These are phyloP conservation scores for Coemansia sp. DNA, from an alignment of 192 early-diverging fungal genomes.

Conservation along the genomic window DNA sequence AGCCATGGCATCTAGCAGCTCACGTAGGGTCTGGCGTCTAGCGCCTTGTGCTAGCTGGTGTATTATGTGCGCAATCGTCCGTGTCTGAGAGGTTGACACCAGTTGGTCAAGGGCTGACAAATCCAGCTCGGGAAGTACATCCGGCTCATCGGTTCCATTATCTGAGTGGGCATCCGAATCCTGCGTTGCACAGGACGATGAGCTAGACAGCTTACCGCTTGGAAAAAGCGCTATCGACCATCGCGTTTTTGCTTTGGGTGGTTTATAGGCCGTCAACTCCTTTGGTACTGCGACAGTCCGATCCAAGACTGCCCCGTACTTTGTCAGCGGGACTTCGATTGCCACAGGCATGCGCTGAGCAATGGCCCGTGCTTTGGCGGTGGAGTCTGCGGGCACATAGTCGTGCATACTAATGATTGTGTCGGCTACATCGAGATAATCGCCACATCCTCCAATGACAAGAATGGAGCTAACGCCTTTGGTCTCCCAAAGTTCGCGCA, in stretches of 20 bases:
- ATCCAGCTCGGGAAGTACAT: conserved; percentile 27
- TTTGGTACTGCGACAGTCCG: conserved; percentile 12
- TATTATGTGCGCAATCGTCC: conserved; percentile 45
- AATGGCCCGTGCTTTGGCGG: conserved; percentile 29
- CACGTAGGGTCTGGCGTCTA: conserved; percentile 23
- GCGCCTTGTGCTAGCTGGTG: conserved; percentile 1
- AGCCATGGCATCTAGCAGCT: conserved; percentile 27
- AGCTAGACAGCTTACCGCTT: neutral
- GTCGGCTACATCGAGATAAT: conserved; percentile 57
- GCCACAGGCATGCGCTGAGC: conserved; percentile 27
- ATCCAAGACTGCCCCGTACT: conserved; percentile 13
- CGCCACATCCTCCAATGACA: conserved; percentile 58
- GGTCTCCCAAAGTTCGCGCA: conserved; percentile 40
- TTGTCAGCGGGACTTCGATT: conserved; percentile 5
- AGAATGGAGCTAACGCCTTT: conserved; percentile 45
- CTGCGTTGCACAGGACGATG: neutral
- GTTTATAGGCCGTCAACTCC: conserved; percentile 23
- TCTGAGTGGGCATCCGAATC: neutral
- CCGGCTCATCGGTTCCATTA: neutral
- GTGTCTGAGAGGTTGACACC: conserved; percentile 51
- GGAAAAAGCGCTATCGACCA: conserved; percentile 37
- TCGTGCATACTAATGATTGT: conserved; percentile 50
- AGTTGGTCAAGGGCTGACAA: conserved; percentile 57
- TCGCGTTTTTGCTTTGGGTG: conserved; percentile 22
- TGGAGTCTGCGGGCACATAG: conserved; percentile 46